Base-by-base conservation (phyloP, 192 early-diverging fungal species). In the Globomyces pollinis-pini region DNA sequence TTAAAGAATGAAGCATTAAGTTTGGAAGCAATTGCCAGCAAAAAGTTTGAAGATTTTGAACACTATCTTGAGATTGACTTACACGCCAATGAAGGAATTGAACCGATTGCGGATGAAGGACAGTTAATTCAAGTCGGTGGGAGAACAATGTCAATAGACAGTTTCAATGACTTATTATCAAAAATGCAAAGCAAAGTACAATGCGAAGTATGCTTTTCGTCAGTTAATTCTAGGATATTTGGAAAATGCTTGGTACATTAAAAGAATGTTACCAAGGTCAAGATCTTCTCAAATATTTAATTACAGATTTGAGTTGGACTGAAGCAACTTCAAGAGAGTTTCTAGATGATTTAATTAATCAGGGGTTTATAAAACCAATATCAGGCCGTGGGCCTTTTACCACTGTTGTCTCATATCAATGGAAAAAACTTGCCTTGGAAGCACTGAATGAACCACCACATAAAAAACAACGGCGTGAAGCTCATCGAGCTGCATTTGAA, bases 101-200 rank as follows among this genome's bases (percentile, higher is more conserved):
- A 36, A 4, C 55, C 26, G 13, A 9, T 43, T 16, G 32, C 53
- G 41, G 36, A 52, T 29, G 49, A 67, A 53, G 63, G 70, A 50
- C 62, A 64, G 9, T 45, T 77, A 36, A 44, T 72, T 9, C 67
- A 21, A 11, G 32, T 72, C 3, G 70, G 65, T 3, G 42, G 58
- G 2, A 26, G 56, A 32, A 38, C 47, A 2, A 65, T 73, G 50
- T 66, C 70, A 9, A 63, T 67, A 7, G 63, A 68, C 29, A 69
- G 73, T 16, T 73, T 73, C 44, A 73, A 77, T 47, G 59, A 56
- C 9, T 44, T 77, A 8, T 38, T 77, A 1, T 31, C 52, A 20
- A 50, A 57, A 20, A 59, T 77, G 57, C 71, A 77, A 35, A 33
- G 55, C 12, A 62, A 71, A 12, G 50, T 77, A 1, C 38, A 44